Percentiles rank a stretch among this genome's conserved stretches.
These are phyloP conservation scores for Fraxinus excelsior DNA, from an alignment of 257 asterid genomes.

Conservation along the genomic window DNA sequence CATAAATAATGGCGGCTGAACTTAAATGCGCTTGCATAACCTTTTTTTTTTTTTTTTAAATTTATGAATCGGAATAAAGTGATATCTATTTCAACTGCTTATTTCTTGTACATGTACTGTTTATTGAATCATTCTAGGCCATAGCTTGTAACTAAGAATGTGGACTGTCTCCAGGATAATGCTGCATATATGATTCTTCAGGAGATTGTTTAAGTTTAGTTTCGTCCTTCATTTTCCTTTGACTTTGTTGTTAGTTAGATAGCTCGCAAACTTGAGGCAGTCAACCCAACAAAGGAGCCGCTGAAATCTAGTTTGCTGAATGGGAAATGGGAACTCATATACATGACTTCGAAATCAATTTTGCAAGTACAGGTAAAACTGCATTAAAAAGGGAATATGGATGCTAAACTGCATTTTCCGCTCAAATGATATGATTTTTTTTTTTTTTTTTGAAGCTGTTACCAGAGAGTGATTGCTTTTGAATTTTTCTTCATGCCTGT, in stretches of 20 bases:
- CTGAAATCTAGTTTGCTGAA: slow-evolving; percentile 59
- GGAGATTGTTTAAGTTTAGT: not conserved
- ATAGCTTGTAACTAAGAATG: too few relatives aligned
- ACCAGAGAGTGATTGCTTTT: not conserved
- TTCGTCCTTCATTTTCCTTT: not conserved
- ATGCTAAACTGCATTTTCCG: too few relatives aligned
- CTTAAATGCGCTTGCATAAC: too few relatives aligned
- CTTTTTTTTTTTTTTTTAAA: too few relatives aligned
- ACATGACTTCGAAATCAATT: slow-evolving; percentile 62
- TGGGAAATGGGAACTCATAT: slow-evolving; percentile 93
- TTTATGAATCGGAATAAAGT: too few relatives aligned
- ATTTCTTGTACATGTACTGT: too few relatives aligned
- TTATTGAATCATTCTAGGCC: too few relatives aligned
- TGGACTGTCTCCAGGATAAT: too few relatives aligned
- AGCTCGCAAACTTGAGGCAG: slow-evolving; percentile 65
- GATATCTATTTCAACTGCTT: too few relatives aligned
- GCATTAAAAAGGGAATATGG: not conserved
- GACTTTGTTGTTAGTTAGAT: slow-evolving; percentile 38
- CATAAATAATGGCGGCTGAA: too few relatives aligned
- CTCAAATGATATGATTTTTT: too few relatives aligned
- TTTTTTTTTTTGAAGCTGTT: too few relatives aligned
- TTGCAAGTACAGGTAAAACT: slow-evolving; percentile 40
- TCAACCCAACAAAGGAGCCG: slow-evolving; percentile 72
- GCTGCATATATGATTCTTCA: not conserved
- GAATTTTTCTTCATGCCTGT: not conserved